Evolutionary conservation across 768 basidiomycete genomes (phyloP), one percentile per base, ranked within the genome.

Genomic region (Suillus clintonianus): DNA sequence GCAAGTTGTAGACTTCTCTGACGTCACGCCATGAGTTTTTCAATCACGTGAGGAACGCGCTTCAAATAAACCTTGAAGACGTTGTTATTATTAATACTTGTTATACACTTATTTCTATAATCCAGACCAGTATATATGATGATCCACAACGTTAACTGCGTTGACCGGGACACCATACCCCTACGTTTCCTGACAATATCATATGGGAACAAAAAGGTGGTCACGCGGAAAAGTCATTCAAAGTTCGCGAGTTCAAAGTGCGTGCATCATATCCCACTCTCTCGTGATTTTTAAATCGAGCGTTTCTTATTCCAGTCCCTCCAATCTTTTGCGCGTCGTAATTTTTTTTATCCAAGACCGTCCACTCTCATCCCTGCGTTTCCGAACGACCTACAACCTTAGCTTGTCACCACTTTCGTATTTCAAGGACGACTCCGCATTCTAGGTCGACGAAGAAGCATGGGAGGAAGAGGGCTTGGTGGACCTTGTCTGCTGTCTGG

Each of bases 101-200:
- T n/a, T n/a, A n/a, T n/a, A n/a, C n/a, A n/a, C n/a, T n/a, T n/a
- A n/a, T 60, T 55, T 19, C 9, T n/a, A 19, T 36, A 53, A 60
- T 36, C 43, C 10, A 37, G 11, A 11, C 2, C 36, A 5, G 10
- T 32, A n/a, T n/a, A 53, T 19, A 56, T 24, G 10, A 75, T 72
- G 72, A 41, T 53, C 9, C 74, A 75, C 63, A n/a, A n/a, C n/a
- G n/a, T n/a, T n/a, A n/a, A 70, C 19, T 75, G 74, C 63, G 27
- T 70, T 5, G 68, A 75, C 61, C 75, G 74, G 74, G 58, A 64
- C 0, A n/a, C 55, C n/a, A n/a, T 0, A 3, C 70, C 70, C 0
- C 74, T 74, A n/a, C 42, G 50, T 0, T 43, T 72, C 34, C 17
- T 75, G 17, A 56, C 15, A 9, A 56, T 56, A 24, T 56, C 55